Conservation (phyloP, 2,329 filamentous ascomycete species). For the Gnomoniopsis sp. region DNA sequence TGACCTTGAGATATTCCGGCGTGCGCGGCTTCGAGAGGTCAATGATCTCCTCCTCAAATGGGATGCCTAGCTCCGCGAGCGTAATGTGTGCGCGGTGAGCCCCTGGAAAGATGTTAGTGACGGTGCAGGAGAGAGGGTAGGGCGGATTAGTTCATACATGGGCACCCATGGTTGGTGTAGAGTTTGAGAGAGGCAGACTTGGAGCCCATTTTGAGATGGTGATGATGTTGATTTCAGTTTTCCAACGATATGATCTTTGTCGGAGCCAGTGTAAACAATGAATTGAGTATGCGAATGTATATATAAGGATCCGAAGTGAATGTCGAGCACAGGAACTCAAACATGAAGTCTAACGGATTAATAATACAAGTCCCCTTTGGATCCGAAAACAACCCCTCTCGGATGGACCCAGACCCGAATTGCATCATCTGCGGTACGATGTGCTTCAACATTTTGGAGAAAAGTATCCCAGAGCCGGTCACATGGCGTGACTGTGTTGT, state of each 20-base stretch:
- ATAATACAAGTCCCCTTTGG: not conserved
- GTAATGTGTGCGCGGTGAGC: constrained; percentile 75
- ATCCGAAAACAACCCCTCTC: constrained; percentile 5
- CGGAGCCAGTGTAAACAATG: not conserved
- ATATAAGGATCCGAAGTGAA: not conserved
- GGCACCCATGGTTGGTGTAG: constrained; percentile 69
- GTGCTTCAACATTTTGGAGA: not conserved
- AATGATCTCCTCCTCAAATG: constrained; percentile 69
- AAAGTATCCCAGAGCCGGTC: not conserved
- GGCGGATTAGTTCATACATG: constrained; percentile 46
- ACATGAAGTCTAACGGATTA: not conserved
- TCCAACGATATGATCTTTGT: not conserved
- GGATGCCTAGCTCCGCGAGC: constrained; percentile 61
- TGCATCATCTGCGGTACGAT: constrained; percentile 13
- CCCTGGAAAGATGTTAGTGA: constrained; percentile 31
- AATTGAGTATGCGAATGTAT: not conserved
- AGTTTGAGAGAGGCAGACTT: constrained; percentile 52
- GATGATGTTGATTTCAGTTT: not conserved
- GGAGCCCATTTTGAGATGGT: constrained; percentile 24
- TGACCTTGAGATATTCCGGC: constrained; percentile 71
- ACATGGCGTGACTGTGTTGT: not conserved
- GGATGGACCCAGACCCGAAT: constrained; percentile 2
- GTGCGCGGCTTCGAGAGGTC: constrained; percentile 67
- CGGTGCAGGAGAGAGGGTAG: not conserved
- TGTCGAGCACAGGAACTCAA: not conserved